Conservation (phyloP, 2,329 filamentous ascomycete species). For the Rutstroemia sp. region DNA sequence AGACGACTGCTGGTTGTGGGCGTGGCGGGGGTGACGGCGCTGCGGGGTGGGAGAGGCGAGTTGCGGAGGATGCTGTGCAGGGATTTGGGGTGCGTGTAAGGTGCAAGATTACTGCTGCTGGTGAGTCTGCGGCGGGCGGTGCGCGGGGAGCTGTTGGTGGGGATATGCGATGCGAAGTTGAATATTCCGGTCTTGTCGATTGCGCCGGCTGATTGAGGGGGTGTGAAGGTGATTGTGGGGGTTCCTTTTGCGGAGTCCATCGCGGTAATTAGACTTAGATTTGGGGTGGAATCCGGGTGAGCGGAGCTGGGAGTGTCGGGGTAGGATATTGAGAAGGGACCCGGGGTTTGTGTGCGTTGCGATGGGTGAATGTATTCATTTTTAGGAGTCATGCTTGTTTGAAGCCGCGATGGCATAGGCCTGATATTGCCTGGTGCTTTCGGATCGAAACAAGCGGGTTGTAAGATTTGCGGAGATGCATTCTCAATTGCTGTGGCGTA, state of each 20-base stretch:
- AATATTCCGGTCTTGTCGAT: conserved; percentile 20
- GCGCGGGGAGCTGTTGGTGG: conserved; percentile 30
- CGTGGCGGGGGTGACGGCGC: conserved; percentile 40
- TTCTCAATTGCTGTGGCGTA: conserved; percentile 57
- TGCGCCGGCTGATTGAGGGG: conserved; percentile 27
- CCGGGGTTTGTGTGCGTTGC: conserved; percentile 28
- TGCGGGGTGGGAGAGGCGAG: conserved; percentile 51
- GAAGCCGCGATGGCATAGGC: conserved; percentile 18
- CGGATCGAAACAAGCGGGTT: conserved; percentile 25
- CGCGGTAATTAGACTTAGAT: conserved; percentile 15
- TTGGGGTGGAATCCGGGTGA: conserved; percentile 10
- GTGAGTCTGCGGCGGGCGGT: conserved; percentile 34
- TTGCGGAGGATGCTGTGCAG: conserved; percentile 60
- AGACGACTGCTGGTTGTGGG: conserved; percentile 46
- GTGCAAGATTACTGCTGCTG: conserved; percentile 31
- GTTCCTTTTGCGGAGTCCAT: conserved; percentile 13
- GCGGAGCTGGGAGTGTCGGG: conserved; percentile 28
- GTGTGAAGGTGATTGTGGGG: conserved; percentile 26
- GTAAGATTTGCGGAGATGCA: conserved; percentile 40
- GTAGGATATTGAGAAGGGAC: conserved; percentile 27
- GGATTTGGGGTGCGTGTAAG: conserved; percentile 50
- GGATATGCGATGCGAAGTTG: conserved; percentile 21
- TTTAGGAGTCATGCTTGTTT: conserved; percentile 20
- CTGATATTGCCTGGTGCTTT: conserved; percentile 34
- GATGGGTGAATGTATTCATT: conserved; percentile 21